Conservation (phyloP, 306 rosid genomes). For the Quercus aquifolioides region DNA sequence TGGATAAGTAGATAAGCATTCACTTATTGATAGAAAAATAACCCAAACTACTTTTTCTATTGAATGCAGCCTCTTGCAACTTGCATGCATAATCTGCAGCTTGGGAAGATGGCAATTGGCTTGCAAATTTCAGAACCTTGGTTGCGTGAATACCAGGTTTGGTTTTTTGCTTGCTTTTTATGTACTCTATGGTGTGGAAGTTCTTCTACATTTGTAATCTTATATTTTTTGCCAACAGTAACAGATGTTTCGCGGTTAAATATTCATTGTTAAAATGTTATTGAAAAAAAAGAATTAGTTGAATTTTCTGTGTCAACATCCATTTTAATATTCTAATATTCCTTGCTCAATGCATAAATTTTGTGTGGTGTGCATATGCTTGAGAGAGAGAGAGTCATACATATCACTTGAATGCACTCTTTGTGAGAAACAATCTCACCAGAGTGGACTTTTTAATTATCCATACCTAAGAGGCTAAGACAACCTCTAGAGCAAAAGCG, state of each 20-base stretch:
- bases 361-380: neutral
- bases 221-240: neutral
- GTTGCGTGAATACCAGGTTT: constrained; percentile 99
- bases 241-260: neutral
- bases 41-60: neutral
- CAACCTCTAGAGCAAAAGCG: too few species aligned
- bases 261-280: neutral
- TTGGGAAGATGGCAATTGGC: constrained; percentile 81
- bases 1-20: neutral
- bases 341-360: neutral
- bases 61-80: constrained; percentile 78
- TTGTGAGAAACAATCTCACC: too few species aligned
- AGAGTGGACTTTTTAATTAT: too few species aligned
- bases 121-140: constrained; percentile 96
- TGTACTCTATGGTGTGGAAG: constrained; percentile 1
- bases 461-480: too few species aligned
- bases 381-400: neutral
- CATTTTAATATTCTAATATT: neutral
- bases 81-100: constrained; percentile 90
- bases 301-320: neutral
- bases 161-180: constrained; percentile 1
- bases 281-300: neutral
- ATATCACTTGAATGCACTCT: too few species aligned
- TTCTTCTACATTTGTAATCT: neutral
- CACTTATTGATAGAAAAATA: neutral